Evolutionary conservation across 768 basidiomycete genomes (phyloP), one percentile per base, ranked within the genome.

Genomic region (Tubosaeta sp.): DNA sequence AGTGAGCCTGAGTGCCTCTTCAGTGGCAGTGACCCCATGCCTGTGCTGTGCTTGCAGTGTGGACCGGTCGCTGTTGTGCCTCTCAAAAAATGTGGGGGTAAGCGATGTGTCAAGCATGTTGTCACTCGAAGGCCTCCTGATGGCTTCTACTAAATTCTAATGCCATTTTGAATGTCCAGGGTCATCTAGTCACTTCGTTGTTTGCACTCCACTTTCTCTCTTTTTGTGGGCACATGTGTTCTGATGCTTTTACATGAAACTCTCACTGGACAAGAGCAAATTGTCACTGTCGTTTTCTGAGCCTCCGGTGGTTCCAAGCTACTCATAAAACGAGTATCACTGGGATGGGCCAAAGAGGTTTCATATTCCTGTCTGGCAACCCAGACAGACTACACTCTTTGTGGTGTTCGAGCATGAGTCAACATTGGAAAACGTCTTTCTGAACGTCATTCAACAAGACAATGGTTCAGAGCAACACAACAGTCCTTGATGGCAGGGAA

Each of bases 361-460:
- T 11, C 54, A 59, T 14, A 31, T 65, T 41, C 59, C 59, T 4
- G 59, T 62, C 14, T 56, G 63, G 62, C 57, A 65, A 19, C 63
- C 63, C 10, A 56, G 60, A 25, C 59, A 59, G 46, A 64, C 63
- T 11, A 59, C 63, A 7, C 52, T 64, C 10, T 37, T 48, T 27
- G 59, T 62, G 1, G 55, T 65, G 35, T 62, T 65, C 33, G 63
- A 65, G 17, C 53, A 53, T 16, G 48, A 45, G 47, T 62, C 63
- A 8, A 81, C 82, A 6, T 59, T 88, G 55, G 86, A 88, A 66
- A 87, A 82, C 54, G 82, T 85, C 16, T 88, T 88, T 67, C 62
- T 88, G 58, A 83, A 85, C 62, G 83, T 86, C 17, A 84, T 85
- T 51, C 69, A 83, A 52, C 80, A 78, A 58, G 81, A 85, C 48